phyloP scores from a whole-genome alignment of 129 eudicot species.

The Lactuca sativa region DNA sequence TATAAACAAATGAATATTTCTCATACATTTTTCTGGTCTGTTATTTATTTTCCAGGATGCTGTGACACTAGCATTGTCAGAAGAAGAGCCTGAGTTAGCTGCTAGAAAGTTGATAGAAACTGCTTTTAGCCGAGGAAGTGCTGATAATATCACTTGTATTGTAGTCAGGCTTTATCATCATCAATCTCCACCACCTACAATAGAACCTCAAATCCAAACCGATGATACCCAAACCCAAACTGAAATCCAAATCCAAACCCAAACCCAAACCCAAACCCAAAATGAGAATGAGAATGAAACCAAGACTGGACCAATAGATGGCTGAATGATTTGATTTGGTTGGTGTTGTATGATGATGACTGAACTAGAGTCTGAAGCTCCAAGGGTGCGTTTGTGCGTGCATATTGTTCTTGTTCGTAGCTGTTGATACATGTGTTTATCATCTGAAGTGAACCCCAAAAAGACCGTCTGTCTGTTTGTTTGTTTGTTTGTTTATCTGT shows the following conservation, averaged over 20 bases:
- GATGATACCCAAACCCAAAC: not conserved
- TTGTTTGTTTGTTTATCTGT: too few species aligned
- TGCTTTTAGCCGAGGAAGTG: constrained; percentile 78
- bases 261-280: not conserved
- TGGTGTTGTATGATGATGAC: constrained; percentile 3
- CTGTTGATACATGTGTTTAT: constrained; percentile 36
- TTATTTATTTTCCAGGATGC: constrained; percentile 62
- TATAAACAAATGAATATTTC: too few species aligned
- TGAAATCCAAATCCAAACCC: not conserved
- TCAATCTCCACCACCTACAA: not conserved
- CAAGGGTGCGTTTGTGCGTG: constrained; percentile 5
- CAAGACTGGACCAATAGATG: constrained; percentile 14
- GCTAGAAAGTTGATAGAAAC: constrained; percentile 76
- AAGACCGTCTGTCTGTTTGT: not conserved
- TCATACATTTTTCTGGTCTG: not conserved
- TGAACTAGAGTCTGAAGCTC: constrained; percentile 20
- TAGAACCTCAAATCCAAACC: not conserved
- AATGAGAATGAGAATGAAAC: constrained; percentile 4
- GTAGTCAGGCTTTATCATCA: constrained; percentile 66
- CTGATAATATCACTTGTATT: constrained; percentile 83
- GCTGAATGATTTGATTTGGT: constrained; percentile 12
- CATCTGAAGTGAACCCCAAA: not conserved
- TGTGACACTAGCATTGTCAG: constrained; percentile 58
- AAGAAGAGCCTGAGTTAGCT: constrained; percentile 71
- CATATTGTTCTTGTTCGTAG: constrained; percentile 17